Evolutionary conservation across 257 asterid genomes (phyloP), one percentile per base, ranked within the genome.

Genomic region (Galeopsis tetrahit): DNA sequence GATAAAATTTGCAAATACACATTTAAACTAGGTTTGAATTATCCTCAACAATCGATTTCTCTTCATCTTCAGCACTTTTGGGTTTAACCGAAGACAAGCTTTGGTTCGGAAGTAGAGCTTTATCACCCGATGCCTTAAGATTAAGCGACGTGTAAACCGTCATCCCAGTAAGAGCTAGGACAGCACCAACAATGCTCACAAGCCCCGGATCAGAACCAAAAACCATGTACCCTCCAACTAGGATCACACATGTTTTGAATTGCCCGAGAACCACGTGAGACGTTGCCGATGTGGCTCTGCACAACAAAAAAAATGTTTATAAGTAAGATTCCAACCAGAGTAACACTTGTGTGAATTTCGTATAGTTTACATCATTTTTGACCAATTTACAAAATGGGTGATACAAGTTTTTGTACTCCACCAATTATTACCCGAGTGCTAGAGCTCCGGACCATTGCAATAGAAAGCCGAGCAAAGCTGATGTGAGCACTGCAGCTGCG

Each of bases 381-480:
- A 21, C 28, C 28, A 21, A 21, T n/a, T n/a, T n/a, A n/a, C n/a
- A n/a, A n/a, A n/a, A n/a, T n/a, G n/a, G n/a, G n/a, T n/a, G n/a
- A n/a, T 21, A 21, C 28, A 21, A 21, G 28, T 21, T 21, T 21
- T 21, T 21, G 28, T 21, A 21, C 28, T 21, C 28, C 28, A 21
- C 0, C 28, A 21, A 21, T 21, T 21, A 21, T 21, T 21, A 92
- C 97, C 98, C 97, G 6, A 92, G 97, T 31, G 97, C 98, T 53
- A 92, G 85, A 75, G 98, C 98, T 63, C 98, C 98, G 4, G 98
- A 92, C 95, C 93, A 90, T 74, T 92, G 98, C 81, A 92, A 71
- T 70, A 92, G 91, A 72, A 92, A 92, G 10, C 98, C 98, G 11
- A 92, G 95, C 76, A 85, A 76, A 52, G 96, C 98, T 33, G 98